phyloP scores from a whole-genome alignment of 176 grass and related monocot species.

The Leersia perrieri region DNA sequence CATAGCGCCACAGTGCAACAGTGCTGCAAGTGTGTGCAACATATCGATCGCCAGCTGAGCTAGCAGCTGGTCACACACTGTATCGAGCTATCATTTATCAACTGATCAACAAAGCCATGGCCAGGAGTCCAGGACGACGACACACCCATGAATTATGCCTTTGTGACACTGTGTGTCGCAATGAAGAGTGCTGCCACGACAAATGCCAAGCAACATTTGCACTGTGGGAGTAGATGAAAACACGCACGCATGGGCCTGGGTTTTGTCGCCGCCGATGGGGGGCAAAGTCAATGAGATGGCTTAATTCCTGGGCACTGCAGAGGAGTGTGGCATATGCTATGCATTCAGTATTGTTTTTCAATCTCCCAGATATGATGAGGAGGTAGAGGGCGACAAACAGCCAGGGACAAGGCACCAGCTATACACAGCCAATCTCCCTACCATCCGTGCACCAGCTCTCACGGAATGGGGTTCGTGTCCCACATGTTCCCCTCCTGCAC shows the following conservation, averaged over 20 bases:
- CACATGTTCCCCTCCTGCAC: constrained; percentile 21
- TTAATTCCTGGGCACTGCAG: neutral
- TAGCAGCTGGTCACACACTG: neutral
- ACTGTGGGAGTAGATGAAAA: neutral
- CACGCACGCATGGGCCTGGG: neutral
- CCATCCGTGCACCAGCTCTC: constrained; percentile 14
- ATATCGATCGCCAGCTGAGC: neutral
- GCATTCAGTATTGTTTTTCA: neutral
- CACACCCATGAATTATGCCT: neutral
- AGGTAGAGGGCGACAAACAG: neutral
- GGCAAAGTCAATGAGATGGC: neutral
- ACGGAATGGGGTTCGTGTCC: neutral
- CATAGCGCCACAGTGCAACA: neutral
- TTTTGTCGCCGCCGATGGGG: neutral
- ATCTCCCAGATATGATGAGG: neutral
- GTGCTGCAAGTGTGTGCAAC: neutral
- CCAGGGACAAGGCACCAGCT: constrained; percentile 13
- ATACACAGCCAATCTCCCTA: constrained; percentile 7
- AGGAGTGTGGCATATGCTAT: neutral
- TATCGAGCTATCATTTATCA: too few species aligned
- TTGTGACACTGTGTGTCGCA: neutral
- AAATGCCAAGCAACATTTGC: neutral
- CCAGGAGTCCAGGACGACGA: too few species aligned
- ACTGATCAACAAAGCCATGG: too few species aligned
- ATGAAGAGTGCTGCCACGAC: neutral